These are phyloP conservation scores for Pseudisothecium myosuroides DNA, from an alignment of 225 moss, liverwort and hornwort genomes.

Conservation along the genomic window DNA sequence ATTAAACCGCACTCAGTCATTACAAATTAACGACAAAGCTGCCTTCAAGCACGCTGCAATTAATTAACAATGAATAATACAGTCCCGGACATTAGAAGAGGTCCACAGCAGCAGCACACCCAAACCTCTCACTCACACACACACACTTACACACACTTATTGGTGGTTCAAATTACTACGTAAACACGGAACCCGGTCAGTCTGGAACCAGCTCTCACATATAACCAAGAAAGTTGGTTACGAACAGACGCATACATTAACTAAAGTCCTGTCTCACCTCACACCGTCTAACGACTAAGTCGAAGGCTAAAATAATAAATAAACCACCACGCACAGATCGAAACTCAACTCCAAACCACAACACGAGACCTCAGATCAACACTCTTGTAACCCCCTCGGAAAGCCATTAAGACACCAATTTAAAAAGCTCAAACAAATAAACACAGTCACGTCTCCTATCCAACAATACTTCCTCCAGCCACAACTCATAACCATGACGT, in stretches of 20 bases:
- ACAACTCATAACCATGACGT: background rate
- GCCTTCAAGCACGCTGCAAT: background rate
- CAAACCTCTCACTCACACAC: background rate
- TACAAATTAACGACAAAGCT: background rate
- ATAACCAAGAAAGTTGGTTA: constrained; percentile 25
- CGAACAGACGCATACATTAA: background rate
- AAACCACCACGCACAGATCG: background rate
- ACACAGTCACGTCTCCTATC: background rate
- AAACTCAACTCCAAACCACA: background rate
- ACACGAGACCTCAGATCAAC: background rate
- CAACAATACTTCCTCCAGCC: background rate
- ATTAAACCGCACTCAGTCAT: background rate
- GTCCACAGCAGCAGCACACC: background rate
- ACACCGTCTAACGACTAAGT: background rate
- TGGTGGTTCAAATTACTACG: background rate
- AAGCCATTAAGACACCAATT: background rate
- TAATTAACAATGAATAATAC: background rate
- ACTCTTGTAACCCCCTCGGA: constrained; percentile 20
- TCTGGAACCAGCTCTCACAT: background rate
- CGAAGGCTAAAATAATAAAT: background rate
- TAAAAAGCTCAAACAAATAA: background rate
- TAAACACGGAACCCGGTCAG: background rate
- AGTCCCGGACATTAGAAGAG: background rate
- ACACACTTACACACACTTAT: background rate
- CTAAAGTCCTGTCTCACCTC: background rate